Conservation (phyloP, 2,329 filamentous ascomycete species). For the Dothistroma septosporum region DNA sequence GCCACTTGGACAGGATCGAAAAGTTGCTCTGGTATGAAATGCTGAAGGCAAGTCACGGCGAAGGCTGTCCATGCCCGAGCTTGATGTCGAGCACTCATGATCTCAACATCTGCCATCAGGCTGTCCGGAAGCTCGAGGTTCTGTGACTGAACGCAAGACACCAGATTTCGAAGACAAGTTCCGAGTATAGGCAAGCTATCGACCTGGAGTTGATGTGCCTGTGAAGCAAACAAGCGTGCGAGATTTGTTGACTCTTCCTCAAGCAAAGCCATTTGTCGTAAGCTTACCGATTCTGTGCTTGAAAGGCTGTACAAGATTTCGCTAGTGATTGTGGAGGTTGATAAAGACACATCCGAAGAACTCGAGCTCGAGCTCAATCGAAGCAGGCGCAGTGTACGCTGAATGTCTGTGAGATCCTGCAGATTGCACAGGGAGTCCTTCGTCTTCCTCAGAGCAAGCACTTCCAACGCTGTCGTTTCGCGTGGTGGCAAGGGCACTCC, state of each 20-base stretch:
- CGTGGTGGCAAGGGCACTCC: neutral
- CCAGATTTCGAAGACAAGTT: conserved; percentile 26
- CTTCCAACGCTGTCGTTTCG: conserved; percentile 15
- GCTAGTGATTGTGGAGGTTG: neutral
- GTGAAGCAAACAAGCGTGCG: conserved; percentile 35
- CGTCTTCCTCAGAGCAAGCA: conserved; percentile 13
- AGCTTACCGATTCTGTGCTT: conserved; percentile 31
- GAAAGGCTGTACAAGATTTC: conserved; percentile 6
- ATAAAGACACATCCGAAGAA: neutral
- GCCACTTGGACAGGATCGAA: conserved; percentile 71
- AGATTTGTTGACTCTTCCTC: conserved; percentile 39
- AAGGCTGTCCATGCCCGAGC: conserved; percentile 69
- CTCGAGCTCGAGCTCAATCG: neutral
- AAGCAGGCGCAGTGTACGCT: neutral
- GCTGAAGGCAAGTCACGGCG: conserved; percentile 65
- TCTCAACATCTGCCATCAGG: neutral
- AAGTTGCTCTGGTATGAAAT: conserved; percentile 81
- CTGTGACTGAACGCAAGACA: neutral
- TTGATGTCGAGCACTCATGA: neutral
- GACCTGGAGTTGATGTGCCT: conserved; percentile 34
- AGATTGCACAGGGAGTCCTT: neutral
- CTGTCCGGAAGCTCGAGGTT: neutral
- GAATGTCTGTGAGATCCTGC: neutral
- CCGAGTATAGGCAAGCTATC: conserved; percentile 32
- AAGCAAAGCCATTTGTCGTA: conserved; percentile 41